Conservation (phyloP, 495 filamentous ascomycete species). For the Penicillium ucsense region DNA sequence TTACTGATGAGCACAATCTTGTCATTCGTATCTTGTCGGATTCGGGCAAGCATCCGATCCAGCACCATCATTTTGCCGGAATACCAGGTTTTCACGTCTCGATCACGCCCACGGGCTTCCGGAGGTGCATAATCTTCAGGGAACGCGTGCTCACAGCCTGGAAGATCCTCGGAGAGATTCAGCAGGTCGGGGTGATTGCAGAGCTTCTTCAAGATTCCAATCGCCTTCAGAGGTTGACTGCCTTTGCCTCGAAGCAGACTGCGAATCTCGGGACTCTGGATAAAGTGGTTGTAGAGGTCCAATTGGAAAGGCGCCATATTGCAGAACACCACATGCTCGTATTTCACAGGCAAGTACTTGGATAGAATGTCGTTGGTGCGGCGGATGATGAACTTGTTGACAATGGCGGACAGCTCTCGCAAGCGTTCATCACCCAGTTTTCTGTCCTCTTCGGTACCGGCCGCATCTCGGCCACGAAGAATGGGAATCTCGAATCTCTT, state of each 20-base stretch:
- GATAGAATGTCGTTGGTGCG: constrained; percentile 96
- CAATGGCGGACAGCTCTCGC: constrained; percentile 65
- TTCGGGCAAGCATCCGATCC: constrained; percentile 95
- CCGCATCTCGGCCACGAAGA: constrained; percentile 82
- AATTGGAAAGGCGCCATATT: constrained; percentile 88
- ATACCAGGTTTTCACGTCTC: constrained; percentile 92
- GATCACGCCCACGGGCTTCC: constrained; percentile 77
- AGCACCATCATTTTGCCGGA: constrained; percentile 98
- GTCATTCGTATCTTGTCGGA: constrained; percentile 93
- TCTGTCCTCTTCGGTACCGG: constrained; percentile 73
- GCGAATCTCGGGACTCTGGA: constrained; percentile 90
- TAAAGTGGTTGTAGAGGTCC: constrained; percentile 91
- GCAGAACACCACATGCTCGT: constrained; percentile 99
- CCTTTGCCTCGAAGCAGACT: constrained; percentile 88
- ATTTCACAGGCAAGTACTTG: constrained; percentile 97
- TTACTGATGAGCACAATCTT: constrained; percentile 99
- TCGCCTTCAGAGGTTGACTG: constrained; percentile 92
- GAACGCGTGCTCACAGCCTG: constrained; percentile 72
- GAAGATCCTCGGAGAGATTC: constrained; percentile 72
- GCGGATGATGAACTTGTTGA: constrained; percentile 99
- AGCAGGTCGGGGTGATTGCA: constrained; percentile 98
- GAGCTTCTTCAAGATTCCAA: constrained; percentile 92
- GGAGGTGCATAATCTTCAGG: constrained; percentile 86
- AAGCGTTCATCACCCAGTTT: constrained; percentile 79
- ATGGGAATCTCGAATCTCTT: constrained; percentile 94